Percentiles rank a stretch among this genome's conserved stretches.
Evolutionary conservation across 345 rosid species (phyloP).

Genomic region (Laguncularia racemosa): DNA sequence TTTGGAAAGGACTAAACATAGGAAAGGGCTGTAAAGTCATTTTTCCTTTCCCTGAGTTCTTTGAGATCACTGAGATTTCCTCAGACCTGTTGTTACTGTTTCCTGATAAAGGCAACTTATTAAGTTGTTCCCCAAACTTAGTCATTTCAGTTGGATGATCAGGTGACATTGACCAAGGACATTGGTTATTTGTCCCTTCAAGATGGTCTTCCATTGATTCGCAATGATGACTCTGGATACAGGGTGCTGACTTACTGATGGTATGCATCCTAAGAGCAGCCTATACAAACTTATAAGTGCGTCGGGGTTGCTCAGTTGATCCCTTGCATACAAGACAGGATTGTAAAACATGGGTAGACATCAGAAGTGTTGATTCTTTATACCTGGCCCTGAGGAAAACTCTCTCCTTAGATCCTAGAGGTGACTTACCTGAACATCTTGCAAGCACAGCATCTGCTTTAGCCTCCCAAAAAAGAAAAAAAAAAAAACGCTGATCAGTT

Average conservation of each 20-base stretch:
- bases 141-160: conserved; percentile 14
- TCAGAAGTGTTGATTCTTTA: conserved; percentile 8
- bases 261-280: conserved; percentile 56
- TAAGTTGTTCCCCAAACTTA: conserved; percentile 12
- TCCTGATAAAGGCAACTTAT: conserved; percentile 16
- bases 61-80: conserved; percentile 9
- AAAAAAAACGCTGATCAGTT: background rate
- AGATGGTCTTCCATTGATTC: conserved; percentile 12
- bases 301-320: conserved; percentile 17
- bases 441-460: too few species aligned
- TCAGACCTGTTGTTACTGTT: conserved; percentile 18
- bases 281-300: conserved; percentile 45
- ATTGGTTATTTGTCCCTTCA: conserved; percentile 6
- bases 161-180: conserved; percentile 2
- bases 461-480: too few species aligned
- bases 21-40: conserved; percentile 19
- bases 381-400: too few species aligned
- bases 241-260: conserved; percentile 13
- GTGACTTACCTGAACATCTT: too few species aligned
- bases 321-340: conserved; percentile 19
- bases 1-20: conserved; percentile 16
- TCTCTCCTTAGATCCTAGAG: too few species aligned
- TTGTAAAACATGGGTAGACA: conserved; percentile 28
- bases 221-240: conserved; percentile 6
- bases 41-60: conserved; percentile 19